Base-by-base conservation (phyloP, 2,329 filamentous ascomycete genomes). In the Paecilomyces formosus region DNA sequence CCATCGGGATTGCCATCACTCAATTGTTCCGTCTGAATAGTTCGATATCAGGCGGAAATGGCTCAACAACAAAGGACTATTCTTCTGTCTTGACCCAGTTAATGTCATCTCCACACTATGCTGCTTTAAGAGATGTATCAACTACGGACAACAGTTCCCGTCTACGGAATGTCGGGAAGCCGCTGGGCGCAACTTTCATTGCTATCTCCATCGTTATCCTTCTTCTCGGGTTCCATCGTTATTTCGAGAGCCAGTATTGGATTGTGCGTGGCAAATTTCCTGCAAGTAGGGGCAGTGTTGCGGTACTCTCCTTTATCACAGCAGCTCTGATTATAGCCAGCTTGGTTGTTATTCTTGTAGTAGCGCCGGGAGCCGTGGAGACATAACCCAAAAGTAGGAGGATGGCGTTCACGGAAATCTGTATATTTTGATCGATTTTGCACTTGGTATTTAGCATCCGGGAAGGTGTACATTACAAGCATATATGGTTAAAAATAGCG, bases 221-320 rank as follows among this genome's bases (percentile, higher is more conserved):
- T 2, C 67, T 84, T 24, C 77, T 87, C 30, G 85, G 85, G 2
- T 86, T 87, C 64, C 85, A 87, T 66, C 78, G 85, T 51, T 88
- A 86, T 65, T 87, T 87, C 64, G 85, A 87, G 66, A 81, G 81
- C 50, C 85, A 88, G 72, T 83, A 87, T 67, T 88, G 86, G 77
- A 84, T 88, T 57, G 83, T 87, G 24, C 72, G 84, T 3, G 85
- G 85, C 56, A 87, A 87, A 67, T 88, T 88, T 58, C 85, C 85
- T 0, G 85, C 85, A 3, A 84, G 81, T 59, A 77, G 85, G 57
- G 84, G 84, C 3, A 86, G 84, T 64, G 79, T 88, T 45, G 73
- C 85, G 26, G 60, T 87, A n/a, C 80, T 86, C 9, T 79, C 79
- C 7, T 74, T 79, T 53, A 75, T 86, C 53, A 79, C 84, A 2